These are phyloP conservation scores for Heritiera littoralis DNA, from an alignment of 345 rosid genomes.

Conservation along the genomic window DNA sequence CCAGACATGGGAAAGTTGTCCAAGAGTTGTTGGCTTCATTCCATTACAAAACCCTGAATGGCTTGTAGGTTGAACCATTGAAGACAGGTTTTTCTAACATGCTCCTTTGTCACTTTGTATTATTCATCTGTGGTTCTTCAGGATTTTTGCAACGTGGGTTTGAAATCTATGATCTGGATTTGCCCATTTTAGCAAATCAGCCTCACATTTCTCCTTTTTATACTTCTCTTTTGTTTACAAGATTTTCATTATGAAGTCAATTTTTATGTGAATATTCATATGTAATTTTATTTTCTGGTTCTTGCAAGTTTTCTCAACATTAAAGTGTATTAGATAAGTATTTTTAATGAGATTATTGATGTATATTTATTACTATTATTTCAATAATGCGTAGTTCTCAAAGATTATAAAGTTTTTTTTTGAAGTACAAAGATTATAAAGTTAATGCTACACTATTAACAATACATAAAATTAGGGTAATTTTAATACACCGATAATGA, in stretches of 20 bases:
- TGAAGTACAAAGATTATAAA: too few species aligned
- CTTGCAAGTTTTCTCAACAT: neutral
- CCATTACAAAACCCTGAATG: neutral
- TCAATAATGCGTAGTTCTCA: too few species aligned
- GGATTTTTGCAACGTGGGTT: neutral
- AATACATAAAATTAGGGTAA: too few species aligned
- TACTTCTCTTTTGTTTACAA: too few species aligned
- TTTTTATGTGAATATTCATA: too few species aligned
- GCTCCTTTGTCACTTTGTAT: too few species aligned
- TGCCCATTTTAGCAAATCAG: constrained; percentile 7
- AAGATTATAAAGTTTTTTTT: neutral
- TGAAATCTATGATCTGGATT: neutral
- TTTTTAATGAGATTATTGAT: neutral
- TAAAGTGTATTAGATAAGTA: neutral
- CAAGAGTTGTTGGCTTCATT: constrained; percentile 6
- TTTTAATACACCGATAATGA: too few species aligned
- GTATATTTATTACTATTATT: neutral
- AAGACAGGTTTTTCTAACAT: neutral
- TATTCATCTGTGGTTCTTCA: neutral
- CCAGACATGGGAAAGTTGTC: neutral
- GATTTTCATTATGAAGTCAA: too few species aligned
- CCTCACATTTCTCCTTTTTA: neutral
- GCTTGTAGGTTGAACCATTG: neutral
- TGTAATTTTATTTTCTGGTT: neutral
- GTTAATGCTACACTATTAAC: too few species aligned